Evolutionary conservation across 1,139 yeast species (phyloP).

Genomic region (Pichiaceae sp.): DNA sequence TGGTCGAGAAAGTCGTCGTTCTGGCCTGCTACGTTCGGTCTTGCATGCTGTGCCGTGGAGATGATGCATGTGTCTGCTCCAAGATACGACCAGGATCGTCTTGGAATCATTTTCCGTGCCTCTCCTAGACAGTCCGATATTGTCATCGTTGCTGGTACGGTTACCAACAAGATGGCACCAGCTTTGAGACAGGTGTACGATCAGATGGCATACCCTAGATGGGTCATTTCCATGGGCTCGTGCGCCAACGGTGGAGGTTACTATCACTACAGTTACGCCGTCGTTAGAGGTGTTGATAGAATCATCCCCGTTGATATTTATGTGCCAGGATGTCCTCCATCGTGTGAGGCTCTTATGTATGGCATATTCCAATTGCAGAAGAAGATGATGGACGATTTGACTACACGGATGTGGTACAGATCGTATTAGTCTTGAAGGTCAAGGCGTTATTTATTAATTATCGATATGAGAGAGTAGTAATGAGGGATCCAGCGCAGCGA

Average conservation of each 20-base stretch:
- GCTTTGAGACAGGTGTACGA: conserved; percentile 89
- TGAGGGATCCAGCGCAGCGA: too few species aligned
- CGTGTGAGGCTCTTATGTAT: conserved; percentile 85
- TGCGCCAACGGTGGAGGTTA: conserved; percentile 95
- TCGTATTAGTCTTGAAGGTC: conserved; percentile 19
- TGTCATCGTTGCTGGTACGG: conserved; percentile 89
- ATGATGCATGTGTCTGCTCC: conserved; percentile 96
- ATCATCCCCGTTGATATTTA: conserved; percentile 84
- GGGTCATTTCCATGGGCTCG: conserved; percentile 90
- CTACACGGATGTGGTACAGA: conserved; percentile 84
- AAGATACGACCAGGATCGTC: conserved; percentile 86
- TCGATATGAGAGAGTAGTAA: too few species aligned
- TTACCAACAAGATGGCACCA: conserved; percentile 91
- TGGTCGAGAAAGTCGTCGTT: conserved; percentile 92
- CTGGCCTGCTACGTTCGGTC: conserved; percentile 91
- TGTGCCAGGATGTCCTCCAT: conserved; percentile 93
- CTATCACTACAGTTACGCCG: conserved; percentile 84
- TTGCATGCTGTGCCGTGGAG: conserved; percentile 91
- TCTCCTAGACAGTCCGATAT: conserved; percentile 92
- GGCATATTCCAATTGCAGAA: conserved; percentile 84
- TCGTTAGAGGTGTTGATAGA: conserved; percentile 86
- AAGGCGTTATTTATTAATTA: too few species aligned
- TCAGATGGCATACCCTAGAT: conserved; percentile 90
- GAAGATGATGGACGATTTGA: conserved; percentile 78
- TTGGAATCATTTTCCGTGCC: conserved; percentile 91